Conservation (phyloP, 352 stramenopile species). For the Phytopythium oedochilum region DNA sequence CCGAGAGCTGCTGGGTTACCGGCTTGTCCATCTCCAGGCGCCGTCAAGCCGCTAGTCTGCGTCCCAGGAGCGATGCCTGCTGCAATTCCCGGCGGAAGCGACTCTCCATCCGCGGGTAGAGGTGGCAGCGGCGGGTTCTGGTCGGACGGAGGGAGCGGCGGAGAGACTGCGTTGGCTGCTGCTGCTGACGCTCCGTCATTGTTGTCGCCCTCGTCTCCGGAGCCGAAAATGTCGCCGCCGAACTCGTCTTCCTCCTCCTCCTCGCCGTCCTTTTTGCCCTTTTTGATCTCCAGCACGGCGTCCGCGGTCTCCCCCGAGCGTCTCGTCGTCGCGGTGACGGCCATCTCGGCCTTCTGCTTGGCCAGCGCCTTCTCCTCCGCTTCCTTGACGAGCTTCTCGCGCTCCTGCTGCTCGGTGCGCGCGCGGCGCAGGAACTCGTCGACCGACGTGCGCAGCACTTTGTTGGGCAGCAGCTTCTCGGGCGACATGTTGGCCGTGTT, state of each 20-base stretch:
- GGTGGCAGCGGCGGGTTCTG: conserved; percentile 25
- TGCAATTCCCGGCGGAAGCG: not conserved
- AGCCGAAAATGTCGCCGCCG: conserved; percentile 80
- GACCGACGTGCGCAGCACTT: conserved; percentile 75
- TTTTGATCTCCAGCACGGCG: conserved; percentile 84
- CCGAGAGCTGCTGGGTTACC: not conserved
- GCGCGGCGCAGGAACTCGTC: conserved; percentile 79
- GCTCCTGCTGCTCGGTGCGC: conserved; percentile 78
- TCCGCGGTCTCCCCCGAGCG: conserved; percentile 69
- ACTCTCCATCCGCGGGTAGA: conserved; percentile 25
- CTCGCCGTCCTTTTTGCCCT: conserved; percentile 68
- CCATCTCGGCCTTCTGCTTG: conserved; percentile 73
- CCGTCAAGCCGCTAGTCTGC: not conserved
- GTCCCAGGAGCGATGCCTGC: not conserved
- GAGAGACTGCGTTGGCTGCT: conserved; percentile 11
- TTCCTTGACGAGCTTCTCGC: conserved; percentile 81
- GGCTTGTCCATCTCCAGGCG: not conserved
- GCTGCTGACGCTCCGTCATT: conserved; percentile 20
- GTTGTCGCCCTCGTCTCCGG: conserved; percentile 42
- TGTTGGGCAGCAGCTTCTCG: conserved; percentile 81
- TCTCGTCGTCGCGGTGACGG: conserved; percentile 37
- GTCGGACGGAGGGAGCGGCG: conserved; percentile 11
- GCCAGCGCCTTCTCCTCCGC: conserved; percentile 75
- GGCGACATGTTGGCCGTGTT: conserved; percentile 80
- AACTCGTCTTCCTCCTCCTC: conserved; percentile 83